These are phyloP conservation scores for Gastrolobium bilobum DNA, from an alignment of 306 rosid genomes.

Conservation along the genomic window DNA sequence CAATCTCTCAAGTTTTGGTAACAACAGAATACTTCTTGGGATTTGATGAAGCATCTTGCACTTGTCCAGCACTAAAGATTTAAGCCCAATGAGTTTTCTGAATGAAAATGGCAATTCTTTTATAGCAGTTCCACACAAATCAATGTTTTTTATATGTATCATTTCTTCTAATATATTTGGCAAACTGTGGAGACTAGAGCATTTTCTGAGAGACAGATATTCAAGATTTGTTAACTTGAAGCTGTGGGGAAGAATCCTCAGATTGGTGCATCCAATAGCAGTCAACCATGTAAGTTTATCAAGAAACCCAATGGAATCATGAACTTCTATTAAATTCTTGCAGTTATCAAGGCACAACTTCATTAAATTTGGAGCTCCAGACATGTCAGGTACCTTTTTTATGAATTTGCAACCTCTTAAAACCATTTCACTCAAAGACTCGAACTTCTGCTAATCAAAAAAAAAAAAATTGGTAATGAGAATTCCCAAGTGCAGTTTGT, in stretches of 20 bases:
- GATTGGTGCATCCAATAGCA: constrained; percentile 31
- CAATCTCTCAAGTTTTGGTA: constrained; percentile 32
- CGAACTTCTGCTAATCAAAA: constrained; percentile 28
- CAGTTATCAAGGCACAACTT: constrained; percentile 11
- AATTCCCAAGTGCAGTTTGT: neutral
- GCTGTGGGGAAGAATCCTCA: constrained; percentile 1
- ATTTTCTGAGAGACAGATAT: constrained; percentile 1
- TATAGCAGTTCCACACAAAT: neutral
- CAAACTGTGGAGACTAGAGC: neutral
- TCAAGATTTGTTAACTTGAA: constrained; percentile 21
- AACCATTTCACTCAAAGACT: constrained; percentile 19
- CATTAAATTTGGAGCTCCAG: constrained; percentile 29
- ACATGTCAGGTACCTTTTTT: constrained; percentile 35
- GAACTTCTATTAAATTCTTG: constrained; percentile 32
- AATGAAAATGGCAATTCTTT: constrained; percentile 22
- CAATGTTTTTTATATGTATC: constrained; percentile 2
- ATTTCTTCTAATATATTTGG: constrained; percentile 8
- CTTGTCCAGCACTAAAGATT: neutral
- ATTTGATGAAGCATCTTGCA: constrained; percentile 26
- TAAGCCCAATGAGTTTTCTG: constrained; percentile 29
- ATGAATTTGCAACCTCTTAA: constrained; percentile 7
- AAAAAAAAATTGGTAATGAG: neutral
- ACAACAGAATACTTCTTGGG: neutral
- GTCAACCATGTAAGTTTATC: constrained; percentile 12
- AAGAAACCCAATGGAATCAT: constrained; percentile 34